Conservation (phyloP, 805 yeast genomes). For the Saccharomycopsis fibuligera region DNA sequence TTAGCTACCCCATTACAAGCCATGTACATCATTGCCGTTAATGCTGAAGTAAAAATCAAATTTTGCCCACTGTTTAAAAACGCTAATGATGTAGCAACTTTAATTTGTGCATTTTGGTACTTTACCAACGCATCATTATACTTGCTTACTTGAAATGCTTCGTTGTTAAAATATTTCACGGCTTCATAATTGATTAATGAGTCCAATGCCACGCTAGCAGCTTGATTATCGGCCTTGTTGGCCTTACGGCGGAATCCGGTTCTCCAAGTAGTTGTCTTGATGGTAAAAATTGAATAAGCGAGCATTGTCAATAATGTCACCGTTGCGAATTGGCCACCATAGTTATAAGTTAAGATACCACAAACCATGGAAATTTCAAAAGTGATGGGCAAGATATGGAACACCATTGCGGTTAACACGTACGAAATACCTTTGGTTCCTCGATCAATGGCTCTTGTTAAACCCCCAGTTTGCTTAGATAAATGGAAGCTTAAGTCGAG, state of each 20-base stretch:
- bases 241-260: conserved; percentile 85
- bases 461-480: conserved; percentile 89
- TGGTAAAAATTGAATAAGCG: conserved; percentile 82
- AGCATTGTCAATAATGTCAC: conserved; percentile 84
- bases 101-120: conserved; percentile 65
- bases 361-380: conserved; percentile 91
- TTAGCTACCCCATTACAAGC: conserved; percentile 89
- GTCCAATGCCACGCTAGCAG: conserved; percentile 92
- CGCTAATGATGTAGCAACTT: conserved; percentile 80
- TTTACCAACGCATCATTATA: conserved; percentile 68
- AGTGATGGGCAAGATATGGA: conserved; percentile 88
- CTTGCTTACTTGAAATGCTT: conserved; percentile 66
- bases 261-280: conserved; percentile 93
- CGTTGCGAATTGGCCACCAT: conserved; percentile 82
- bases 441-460: conserved; percentile 92
- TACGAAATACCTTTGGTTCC: conserved; percentile 97
- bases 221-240: conserved; percentile 88
- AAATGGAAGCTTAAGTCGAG: conserved; percentile 88
- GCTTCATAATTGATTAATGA: conserved; percentile 91
- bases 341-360: conserved; percentile 88
- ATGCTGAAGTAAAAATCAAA: conserved; percentile 75
- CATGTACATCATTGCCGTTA: conserved; percentile 97
- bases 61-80: conserved; percentile 76
- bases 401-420: conserved; percentile 93
- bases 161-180: conserved; percentile 92